Conservation (phyloP, 306 rosid genomes). For the Phaseolus lunatus region DNA sequence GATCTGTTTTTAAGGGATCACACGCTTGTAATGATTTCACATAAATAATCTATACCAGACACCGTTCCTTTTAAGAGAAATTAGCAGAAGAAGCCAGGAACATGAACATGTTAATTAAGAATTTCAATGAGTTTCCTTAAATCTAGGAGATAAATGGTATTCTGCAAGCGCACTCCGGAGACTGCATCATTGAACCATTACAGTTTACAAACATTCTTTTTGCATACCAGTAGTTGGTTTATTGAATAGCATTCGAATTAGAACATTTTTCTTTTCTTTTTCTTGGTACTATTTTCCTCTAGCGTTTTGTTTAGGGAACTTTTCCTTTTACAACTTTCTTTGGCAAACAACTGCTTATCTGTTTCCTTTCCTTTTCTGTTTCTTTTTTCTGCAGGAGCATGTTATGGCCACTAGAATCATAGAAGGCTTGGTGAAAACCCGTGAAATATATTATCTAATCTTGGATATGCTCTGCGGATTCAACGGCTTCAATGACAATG, state of each 20-base stretch:
- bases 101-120: neutral
- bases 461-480: conserved; percentile 15
- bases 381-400: conserved; percentile 21
- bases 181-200: neutral
- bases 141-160: neutral
- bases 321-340: conserved; percentile 9
- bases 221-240: neutral
- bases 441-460: conserved; percentile 16
- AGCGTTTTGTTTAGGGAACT: neutral
- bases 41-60: neutral
- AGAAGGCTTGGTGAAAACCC: conserved; percentile 14
- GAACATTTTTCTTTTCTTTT: neutral
- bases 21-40: neutral
- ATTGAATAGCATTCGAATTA: neutral
- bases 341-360: neutral
- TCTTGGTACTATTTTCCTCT: neutral
- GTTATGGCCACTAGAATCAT: conserved; percentile 32
- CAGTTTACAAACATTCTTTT: neutral
- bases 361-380: neutral
- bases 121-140: conserved; percentile 23
- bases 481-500: conserved; percentile 20
- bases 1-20: neutral
- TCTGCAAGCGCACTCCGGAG: neutral
- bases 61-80: neutral
- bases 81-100: neutral